Evolutionary conservation across 441 rosid genomes (phyloP), one percentile per base, ranked within the genome.

Genomic region (Adansonia gregorii): DNA sequence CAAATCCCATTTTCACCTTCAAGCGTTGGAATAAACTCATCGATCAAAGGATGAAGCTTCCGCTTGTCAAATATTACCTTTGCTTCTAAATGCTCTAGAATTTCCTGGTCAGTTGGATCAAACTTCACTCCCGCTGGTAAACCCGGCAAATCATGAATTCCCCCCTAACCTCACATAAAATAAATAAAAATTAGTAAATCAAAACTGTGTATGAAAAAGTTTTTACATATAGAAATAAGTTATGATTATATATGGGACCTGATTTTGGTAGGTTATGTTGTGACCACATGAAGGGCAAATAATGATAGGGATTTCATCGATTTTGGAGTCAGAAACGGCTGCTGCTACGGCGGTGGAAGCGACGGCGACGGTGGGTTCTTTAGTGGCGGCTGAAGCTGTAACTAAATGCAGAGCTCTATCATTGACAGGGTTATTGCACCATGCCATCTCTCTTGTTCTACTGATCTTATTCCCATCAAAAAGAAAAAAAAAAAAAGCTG

Each of bases 71-170:
- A 88, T 70, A 84, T 76, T 10, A 86, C 86, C 83, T 94, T 97
- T 0, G 97, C 98, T 74, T 90, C 97, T 60, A 97, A 82, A 83
- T 97, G 98, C 81, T 88, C 87, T 1, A 97, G 83, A 58, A 94
- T 94, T 81, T 97, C 99, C 81, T 87, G 94, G 76, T 97, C 99
- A 2, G 90, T 92, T 12, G 98, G 98, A 77, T 94, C 99, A 56
- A 96, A 96, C 76, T 91, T 96, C 78, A 96, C 98, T 78, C 99
- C 99, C 0, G 98, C 95, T 0, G 99, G 99, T 69, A 96, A 78
- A 14, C 99, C 97, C 54, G 94, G 95, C 78, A 95, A 82, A 78
- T 94, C 93, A 70, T 91, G 87, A 71, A 91, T 89, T 46, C 87
- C 88, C 41, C 55, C 35, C 78, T 75, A 49, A 61, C 12, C 6